These are phyloP conservation scores for Anisodus tanguticus DNA, from an alignment of 257 asterid species.

Conservation along the genomic window DNA sequence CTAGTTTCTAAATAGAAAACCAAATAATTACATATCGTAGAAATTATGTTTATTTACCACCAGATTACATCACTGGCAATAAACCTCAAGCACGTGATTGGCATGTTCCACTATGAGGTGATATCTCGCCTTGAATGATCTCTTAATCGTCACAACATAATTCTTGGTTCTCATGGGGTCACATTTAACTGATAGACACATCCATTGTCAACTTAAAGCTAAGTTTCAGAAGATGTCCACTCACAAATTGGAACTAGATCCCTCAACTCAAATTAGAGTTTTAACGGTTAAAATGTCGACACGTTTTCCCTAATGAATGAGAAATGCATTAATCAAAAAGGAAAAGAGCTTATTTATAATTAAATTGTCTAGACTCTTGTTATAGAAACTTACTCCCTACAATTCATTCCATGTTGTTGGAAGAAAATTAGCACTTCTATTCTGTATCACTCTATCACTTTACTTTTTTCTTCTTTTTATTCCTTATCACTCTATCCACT, in stretches of 20 bases:
- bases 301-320: not conserved
- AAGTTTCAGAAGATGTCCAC: not conserved
- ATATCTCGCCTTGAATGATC: not conserved
- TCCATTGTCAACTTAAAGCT: not conserved
- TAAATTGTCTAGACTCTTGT: not conserved
- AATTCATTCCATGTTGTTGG: not conserved
- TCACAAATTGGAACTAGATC: not conserved
- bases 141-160: not conserved
- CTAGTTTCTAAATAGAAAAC: not conserved
- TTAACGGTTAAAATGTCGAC: not conserved
- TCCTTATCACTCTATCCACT: not conserved
- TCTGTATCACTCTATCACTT: not conserved
- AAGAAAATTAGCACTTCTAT: not conserved
- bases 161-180: not conserved
- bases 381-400: not conserved
- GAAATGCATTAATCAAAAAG: not conserved
- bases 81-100: not conserved
- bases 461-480: not conserved
- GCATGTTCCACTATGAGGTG: constrained; percentile 15
- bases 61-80: not conserved
- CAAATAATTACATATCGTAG: too few relatives aligned
- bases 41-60: constrained; percentile 15
- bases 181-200: not conserved
- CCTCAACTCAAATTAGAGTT: constrained; percentile 1
- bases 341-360: not conserved